phyloP scores from a whole-genome alignment of 192 early-diverging fungal species.

The Chytriomyces confervae region DNA sequence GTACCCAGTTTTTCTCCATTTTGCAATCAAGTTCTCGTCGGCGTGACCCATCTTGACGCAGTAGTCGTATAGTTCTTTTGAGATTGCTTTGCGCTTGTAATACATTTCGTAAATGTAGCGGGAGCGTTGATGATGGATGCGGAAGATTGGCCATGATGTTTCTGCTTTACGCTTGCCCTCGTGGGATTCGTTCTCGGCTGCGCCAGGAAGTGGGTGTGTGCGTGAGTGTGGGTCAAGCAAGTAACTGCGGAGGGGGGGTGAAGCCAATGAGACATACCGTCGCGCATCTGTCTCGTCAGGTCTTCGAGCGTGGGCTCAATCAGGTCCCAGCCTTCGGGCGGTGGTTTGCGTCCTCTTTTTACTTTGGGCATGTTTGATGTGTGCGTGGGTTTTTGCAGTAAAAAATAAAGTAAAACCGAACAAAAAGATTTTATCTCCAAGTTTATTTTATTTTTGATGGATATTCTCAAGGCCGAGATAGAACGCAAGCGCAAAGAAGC shows the following conservation, averaged over 20 bases:
- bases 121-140: slow-evolving; percentile 96
- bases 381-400: not conserved
- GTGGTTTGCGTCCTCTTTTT: slow-evolving; percentile 74
- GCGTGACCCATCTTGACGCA: slow-evolving; percentile 90
- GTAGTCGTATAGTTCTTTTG: slow-evolving; percentile 90
- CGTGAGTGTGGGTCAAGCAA: slow-evolving; percentile 3
- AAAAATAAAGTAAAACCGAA: not conserved
- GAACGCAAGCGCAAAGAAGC: slow-evolving; percentile 74
- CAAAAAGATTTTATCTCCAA: too few species aligned
- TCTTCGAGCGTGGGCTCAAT: slow-evolving; percentile 93
- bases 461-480: slow-evolving; percentile 59
- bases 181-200: slow-evolving; percentile 93
- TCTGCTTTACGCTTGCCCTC: slow-evolving; percentile 92
- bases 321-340: slow-evolving; percentile 94
- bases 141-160: slow-evolving; percentile 92
- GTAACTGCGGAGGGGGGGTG: not conserved
- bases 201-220: not conserved
- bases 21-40: slow-evolving; percentile 93
- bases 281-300: slow-evolving; percentile 92
- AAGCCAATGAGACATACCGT: slow-evolving; percentile 62
- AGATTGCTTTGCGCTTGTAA: slow-evolving; percentile 94
- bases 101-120: slow-evolving; percentile 94
- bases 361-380: slow-evolving; percentile 59
- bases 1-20: slow-evolving; percentile 97
- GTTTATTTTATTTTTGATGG: not conserved